phyloP scores from a whole-genome alignment of 495 filamentous ascomycete genomes.

The Penicillium cinerascens region DNA sequence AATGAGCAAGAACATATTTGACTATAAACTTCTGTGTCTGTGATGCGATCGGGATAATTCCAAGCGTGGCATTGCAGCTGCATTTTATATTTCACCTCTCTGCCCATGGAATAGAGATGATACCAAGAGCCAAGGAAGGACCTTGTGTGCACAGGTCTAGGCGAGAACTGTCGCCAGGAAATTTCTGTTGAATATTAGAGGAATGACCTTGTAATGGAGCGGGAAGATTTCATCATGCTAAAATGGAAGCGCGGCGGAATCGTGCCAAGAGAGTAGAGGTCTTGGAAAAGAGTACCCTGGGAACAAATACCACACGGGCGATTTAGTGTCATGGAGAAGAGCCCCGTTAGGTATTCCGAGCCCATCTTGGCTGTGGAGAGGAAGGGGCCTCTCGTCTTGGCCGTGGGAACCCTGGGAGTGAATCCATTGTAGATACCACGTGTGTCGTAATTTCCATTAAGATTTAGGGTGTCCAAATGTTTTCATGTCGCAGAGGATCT shows the following conservation, averaged over 20 bases:
- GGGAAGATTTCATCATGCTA: not conserved
- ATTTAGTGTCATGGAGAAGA: too few species aligned
- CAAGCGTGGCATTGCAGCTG: not conserved
- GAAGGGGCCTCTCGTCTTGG: too few species aligned
- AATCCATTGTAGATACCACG: too few species aligned
- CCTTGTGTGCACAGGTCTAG: not conserved
- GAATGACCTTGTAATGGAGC: not conserved
- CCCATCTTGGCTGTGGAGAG: too few species aligned
- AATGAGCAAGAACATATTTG: not conserved
- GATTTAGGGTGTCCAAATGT: too few species aligned
- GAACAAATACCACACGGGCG: not conserved
- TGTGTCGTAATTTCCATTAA: too few species aligned
- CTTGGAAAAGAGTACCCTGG: not conserved
- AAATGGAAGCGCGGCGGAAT: not conserved
- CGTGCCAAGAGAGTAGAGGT: not conserved
- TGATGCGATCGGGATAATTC: not conserved
- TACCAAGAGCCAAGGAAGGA: not conserved
- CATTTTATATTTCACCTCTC: not conserved
- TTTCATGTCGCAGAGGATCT: too few species aligned
- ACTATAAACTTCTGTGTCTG: not conserved
- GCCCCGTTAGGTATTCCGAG: too few species aligned
- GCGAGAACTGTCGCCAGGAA: not conserved
- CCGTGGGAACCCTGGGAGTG: too few species aligned
- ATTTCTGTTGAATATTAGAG: not conserved
- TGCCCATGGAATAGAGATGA: not conserved